Conservation (phyloP, 306 rosid genomes). For the Nissolia schottii region DNA sequence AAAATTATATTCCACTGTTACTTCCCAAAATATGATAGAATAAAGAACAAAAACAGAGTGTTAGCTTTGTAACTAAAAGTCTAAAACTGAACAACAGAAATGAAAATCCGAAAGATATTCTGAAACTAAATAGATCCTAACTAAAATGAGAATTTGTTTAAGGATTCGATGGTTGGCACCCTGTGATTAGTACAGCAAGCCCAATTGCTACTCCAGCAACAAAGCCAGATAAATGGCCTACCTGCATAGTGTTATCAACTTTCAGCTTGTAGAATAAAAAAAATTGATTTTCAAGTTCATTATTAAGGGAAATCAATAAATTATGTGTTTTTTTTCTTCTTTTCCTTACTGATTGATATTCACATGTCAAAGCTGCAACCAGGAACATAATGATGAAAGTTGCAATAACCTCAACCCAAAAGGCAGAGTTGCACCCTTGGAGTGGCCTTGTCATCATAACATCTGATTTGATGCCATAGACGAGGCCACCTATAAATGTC, state of each 20-base stretch:
- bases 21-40: too few relatives aligned
- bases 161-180: conserved; percentile 34
- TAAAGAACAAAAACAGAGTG: too few relatives aligned
- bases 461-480: conserved; percentile 57
- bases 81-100: too few relatives aligned
- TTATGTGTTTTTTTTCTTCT: conserved; percentile 18
- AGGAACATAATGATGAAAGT: conserved; percentile 75
- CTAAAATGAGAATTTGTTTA: not conserved
- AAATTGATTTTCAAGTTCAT: not conserved
- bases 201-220: conserved; percentile 71
- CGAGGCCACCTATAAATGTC: conserved; percentile 56
- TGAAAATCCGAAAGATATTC: too few relatives aligned
- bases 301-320: not conserved
- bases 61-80: too few relatives aligned
- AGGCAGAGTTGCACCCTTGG: conserved; percentile 59
- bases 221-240: conserved; percentile 68
- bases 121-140: too few relatives aligned
- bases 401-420: conserved; percentile 75
- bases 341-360: conserved; percentile 53
- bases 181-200: conserved; percentile 72
- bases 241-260: conserved; percentile 35
- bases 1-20: too few relatives aligned
- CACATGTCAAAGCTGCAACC: conserved; percentile 54
- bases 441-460: conserved; percentile 55
- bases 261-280: not conserved